These are phyloP conservation scores for Plenodomus biglobosus DNA, from an alignment of 2,329 filamentous ascomycete genomes.

Conservation along the genomic window DNA sequence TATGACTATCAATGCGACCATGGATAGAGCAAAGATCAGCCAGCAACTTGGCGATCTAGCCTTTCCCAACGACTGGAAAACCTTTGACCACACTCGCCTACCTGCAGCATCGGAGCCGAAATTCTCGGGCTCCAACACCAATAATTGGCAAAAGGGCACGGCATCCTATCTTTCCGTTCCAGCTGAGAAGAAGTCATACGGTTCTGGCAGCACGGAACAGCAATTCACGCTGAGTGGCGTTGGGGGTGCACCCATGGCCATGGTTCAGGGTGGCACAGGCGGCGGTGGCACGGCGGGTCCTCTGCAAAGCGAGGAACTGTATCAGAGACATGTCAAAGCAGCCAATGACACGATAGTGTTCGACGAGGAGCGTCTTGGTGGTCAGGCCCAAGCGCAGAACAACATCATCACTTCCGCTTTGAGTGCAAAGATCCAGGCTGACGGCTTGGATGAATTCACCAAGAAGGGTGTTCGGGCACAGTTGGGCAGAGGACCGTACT, in stretches of 20 bases:
- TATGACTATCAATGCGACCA: slow-evolving; percentile 50
- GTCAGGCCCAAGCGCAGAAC: slow-evolving; percentile 11
- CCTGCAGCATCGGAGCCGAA: slow-evolving; percentile 7
- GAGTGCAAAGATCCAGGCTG: slow-evolving; percentile 1
- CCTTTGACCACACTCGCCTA: slow-evolving; percentile 49
- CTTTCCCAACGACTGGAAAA: slow-evolving; percentile 64
- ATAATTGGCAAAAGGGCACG: slow-evolving; percentile 60
- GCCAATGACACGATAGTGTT: slow-evolving; percentile 56
- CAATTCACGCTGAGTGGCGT: slow-evolving; percentile 58
- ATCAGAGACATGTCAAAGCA: slow-evolving; percentile 59
- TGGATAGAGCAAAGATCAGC: slow-evolving; percentile 55
- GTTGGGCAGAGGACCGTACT: slow-evolving; percentile 35
- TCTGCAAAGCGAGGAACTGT: slow-evolving; percentile 49
- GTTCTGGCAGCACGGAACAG: slow-evolving; percentile 61
- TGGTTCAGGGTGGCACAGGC: slow-evolving; percentile 5
- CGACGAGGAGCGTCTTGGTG: slow-evolving; percentile 49
- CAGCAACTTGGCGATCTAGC: slow-evolving; percentile 50
- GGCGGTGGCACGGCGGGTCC: slow-evolving; percentile 1
- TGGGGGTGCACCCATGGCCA: slow-evolving; percentile 14
- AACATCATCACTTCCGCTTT: slow-evolving; percentile 4
- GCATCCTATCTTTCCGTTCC: slow-evolving; percentile 56
- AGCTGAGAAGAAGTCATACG: slow-evolving; percentile 53
- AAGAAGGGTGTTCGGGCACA: slow-evolving; percentile 22
- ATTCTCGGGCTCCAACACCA: slow-evolving; percentile 47
- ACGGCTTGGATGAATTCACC: slow-evolving; percentile 26